phyloP scores from a whole-genome alignment of 805 yeast genomes.

The Myxozyma geophila region DNA sequence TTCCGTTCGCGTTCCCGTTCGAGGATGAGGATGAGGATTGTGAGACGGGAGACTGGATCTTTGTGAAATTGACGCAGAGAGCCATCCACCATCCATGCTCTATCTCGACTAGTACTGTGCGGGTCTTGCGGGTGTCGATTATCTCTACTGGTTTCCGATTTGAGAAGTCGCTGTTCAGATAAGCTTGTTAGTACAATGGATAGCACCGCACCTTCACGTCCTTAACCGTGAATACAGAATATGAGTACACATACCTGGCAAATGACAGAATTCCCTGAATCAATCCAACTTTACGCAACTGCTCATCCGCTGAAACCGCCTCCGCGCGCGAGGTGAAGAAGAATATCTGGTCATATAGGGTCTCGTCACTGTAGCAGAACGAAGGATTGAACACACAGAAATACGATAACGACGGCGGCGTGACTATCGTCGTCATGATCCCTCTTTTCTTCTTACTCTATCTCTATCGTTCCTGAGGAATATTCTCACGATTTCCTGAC shows the following conservation, averaged over 20 bases:
- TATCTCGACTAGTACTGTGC: constrained; percentile 34
- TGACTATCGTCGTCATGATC: constrained; percentile 26
- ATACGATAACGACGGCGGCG: constrained; percentile 35
- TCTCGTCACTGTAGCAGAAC: constrained; percentile 29
- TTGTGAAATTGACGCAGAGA: constrained; percentile 31
- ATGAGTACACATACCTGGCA: constrained; percentile 28
- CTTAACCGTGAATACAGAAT: neutral
- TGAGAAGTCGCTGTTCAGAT: constrained; percentile 28
- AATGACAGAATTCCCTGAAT: constrained; percentile 36
- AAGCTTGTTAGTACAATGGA: neutral
- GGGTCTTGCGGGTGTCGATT: constrained; percentile 34
- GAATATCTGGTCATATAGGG: constrained; percentile 32
- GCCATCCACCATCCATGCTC: constrained; percentile 37
- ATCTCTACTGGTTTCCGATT: constrained; percentile 35
- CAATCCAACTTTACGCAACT: constrained; percentile 32
- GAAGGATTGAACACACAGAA: constrained; percentile 34
- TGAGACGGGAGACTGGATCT: constrained; percentile 25
- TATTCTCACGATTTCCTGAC: neutral
- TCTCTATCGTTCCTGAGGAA: neutral
- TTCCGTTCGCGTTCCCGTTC: neutral
- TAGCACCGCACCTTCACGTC: neutral
- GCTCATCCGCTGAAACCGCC: constrained; percentile 32
- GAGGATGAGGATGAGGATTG: constrained; percentile 3
- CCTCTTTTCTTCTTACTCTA: neutral
- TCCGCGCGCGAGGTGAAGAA: constrained; percentile 32